Conservation (phyloP, 257 asterid species). For the Jaltomata sinuosa region DNA sequence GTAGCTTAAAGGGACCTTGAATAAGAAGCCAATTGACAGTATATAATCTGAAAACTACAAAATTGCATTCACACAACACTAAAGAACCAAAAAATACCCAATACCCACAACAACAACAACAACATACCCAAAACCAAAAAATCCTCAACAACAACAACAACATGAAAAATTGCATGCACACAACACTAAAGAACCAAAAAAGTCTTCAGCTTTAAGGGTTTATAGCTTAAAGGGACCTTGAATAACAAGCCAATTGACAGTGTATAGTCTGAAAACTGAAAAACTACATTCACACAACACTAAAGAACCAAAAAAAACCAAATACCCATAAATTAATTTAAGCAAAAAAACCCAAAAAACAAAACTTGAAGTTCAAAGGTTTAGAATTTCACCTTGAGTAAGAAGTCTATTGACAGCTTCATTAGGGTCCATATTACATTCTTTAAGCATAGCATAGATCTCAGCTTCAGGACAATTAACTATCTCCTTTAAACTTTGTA, state of each 20-base stretch:
- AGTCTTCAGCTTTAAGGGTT: no score
- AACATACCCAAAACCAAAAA: not conserved
- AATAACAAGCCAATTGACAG: not conserved
- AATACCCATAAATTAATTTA: not conserved
- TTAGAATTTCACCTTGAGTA: conserved; percentile 42
- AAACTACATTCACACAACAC: no score
- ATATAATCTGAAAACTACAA: no score
- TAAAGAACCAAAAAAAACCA: not conserved
- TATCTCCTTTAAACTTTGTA: conserved; percentile 67
- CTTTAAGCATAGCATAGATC: conserved; percentile 82
- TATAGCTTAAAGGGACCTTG: not conserved
- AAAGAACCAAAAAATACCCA: not conserved
- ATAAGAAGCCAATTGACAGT: no score
- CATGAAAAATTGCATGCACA: not conserved
- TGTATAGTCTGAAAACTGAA: no score
- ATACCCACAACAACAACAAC: no score
- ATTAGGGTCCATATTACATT: conserved; percentile 92
- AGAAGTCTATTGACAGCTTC: conserved; percentile 72
- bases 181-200: not conserved
- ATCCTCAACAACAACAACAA: not conserved
- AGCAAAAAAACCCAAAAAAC: no score
- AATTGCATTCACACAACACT: no score
- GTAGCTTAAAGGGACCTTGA: no score
- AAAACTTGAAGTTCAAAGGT: no score
- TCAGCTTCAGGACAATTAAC: conserved; percentile 69